Base-by-base conservation (phyloP, 1,139 yeast genomes). In the Pichia sp. region DNA sequence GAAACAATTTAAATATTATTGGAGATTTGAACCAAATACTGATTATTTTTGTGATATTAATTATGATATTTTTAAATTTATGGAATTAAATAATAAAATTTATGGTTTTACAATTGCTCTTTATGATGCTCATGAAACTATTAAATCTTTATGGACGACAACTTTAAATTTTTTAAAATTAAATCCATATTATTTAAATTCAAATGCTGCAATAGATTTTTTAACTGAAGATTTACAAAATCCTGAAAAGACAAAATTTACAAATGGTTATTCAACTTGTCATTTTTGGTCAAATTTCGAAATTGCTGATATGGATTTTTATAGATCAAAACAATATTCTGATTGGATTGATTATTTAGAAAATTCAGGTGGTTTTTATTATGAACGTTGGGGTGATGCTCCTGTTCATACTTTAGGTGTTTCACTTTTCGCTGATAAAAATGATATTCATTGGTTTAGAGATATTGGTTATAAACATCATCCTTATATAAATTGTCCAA, bases 381-480 rank as follows among this genome's bases (percentile, higher is more conserved):
- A 86, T 59, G 95, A 87, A 64, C 67, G 95, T 50, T 86, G 95
- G 95, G 96, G 96, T 1, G 96, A 86, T 66, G 95, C 95, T 0
- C 95, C 95, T 0, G 90, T 87, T 1, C 95, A 85, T 63, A 78
- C 89, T 1, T 64, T 86, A 42, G 95, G 90, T 0, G 67, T 87
- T 29, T 84, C 82, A 0, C 66, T 88, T 44, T 86, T 89, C 66
- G 86, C 86, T 26, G 88, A 84, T 57, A 81, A 76, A 56, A 66
- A 71, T 11, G 75, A 78, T 52, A 73, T 88, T 40, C 96, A 88
- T 62, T 89, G 95, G 92, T 88, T 88, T 64, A 76, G 89, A 63
- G 96, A 87, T 61, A 81, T 87, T 48, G 96, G 95, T 0, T 87
- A 87, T 62, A 73, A 67, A 55, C 67, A 67, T 44, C 73, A 70